phyloP scores from a whole-genome alignment of 108 stramenopile genomes.

The Pseudonitzschia multiseries region DNA sequence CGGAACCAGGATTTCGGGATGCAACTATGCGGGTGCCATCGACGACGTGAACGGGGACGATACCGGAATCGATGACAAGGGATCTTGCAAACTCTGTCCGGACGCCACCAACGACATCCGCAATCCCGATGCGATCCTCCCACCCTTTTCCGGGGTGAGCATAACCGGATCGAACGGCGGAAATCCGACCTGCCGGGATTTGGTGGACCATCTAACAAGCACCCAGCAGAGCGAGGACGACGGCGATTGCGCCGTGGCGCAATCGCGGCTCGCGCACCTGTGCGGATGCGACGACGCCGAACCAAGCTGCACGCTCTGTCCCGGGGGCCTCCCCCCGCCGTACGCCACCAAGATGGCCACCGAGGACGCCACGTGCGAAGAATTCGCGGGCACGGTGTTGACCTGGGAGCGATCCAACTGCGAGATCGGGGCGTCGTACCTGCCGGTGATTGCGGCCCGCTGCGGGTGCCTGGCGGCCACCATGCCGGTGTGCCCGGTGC shows the following conservation, averaged over 20 bases:
- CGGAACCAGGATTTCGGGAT: conserved; percentile 22
- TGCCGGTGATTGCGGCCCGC: conserved; percentile 21
- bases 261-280: conserved; percentile 16
- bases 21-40: conserved; percentile 27
- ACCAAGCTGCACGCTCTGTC: conserved; percentile 26
- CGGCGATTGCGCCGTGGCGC: neutral
- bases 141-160: conserved; percentile 11
- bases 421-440: conserved; percentile 5
- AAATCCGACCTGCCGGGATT: conserved; percentile 6
- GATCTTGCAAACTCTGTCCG: conserved; percentile 9
- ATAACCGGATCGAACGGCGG: conserved; percentile 1
- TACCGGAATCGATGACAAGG: neutral
- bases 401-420: conserved; percentile 16
- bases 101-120: conserved; percentile 6
- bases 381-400: conserved; percentile 14
- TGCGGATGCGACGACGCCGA: conserved; percentile 27
- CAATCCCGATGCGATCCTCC: conserved; percentile 15
- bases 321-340: conserved; percentile 15
- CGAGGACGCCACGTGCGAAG: conserved; percentile 15
- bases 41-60: neutral
- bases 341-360: conserved; percentile 4
- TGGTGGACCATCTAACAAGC: conserved; percentile 9
- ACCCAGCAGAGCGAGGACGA: neutral
- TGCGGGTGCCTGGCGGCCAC: conserved; percentile 20
- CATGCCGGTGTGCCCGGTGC: conserved; percentile 14